Evolutionary conservation across 805 yeast species (phyloP).

Genomic region (Wickerhamomyces bovis): DNA sequence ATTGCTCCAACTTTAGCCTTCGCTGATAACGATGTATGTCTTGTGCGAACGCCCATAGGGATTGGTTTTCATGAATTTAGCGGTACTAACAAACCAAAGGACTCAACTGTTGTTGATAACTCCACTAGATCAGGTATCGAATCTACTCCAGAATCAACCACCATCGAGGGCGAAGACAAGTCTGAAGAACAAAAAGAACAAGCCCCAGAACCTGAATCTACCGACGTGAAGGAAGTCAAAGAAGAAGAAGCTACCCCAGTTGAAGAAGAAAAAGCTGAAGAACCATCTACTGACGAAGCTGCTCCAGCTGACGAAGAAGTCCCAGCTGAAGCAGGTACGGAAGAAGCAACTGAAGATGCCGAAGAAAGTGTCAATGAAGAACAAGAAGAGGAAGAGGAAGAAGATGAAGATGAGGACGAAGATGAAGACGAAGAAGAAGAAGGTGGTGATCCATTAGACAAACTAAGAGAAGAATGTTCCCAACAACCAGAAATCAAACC

Average conservation of each 20-base stretch:
- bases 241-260: not conserved
- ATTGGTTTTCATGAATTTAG: not conserved
- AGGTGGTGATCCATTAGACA: conserved; percentile 59
- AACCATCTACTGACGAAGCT: conserved; percentile 14
- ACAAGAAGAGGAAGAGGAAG: conserved; percentile 31
- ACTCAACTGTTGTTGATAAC: conserved; percentile 1
- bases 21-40: conserved; percentile 50
- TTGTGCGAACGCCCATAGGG: not conserved
- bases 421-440: conserved; percentile 70
- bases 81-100: conserved; percentile 21
- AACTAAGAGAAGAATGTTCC: conserved; percentile 61
- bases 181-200: not conserved
- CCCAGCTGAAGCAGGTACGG: conserved; percentile 3
- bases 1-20: conserved; percentile 73
- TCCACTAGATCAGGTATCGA: conserved; percentile 3
- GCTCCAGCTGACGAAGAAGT: conserved; percentile 16
- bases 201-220: conserved; percentile 6
- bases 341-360: conserved; percentile 2
- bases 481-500: conserved; percentile 62
- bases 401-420: conserved; percentile 52
- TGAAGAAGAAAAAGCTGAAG: conserved; percentile 8
- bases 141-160: conserved; percentile 8
- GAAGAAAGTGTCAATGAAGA: conserved; percentile 29
- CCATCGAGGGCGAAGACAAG: conserved; percentile 5
- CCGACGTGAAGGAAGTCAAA: conserved; percentile 3